These are phyloP conservation scores for Herpotrichia juniperi DNA, from an alignment of 2,329 filamentous ascomycete species.

Conservation along the genomic window DNA sequence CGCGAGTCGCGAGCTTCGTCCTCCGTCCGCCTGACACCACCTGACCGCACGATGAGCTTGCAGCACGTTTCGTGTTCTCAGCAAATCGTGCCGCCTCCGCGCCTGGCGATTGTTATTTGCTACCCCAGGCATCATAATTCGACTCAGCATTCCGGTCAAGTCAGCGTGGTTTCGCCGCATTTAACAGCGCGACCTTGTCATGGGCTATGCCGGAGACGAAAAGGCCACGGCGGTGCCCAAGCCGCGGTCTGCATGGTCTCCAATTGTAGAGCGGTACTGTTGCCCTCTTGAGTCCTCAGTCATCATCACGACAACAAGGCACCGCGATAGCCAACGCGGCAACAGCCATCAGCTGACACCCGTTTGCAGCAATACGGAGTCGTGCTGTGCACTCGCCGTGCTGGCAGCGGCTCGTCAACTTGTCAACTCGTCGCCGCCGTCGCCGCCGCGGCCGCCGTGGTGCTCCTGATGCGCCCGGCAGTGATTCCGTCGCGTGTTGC, in stretches of 20 bases:
- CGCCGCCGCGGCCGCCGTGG: too few relatives aligned
- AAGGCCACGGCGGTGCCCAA: background rate
- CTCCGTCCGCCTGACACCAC: slow-evolving; percentile 11
- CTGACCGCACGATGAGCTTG: slow-evolving; percentile 26
- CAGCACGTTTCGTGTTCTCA: slow-evolving; percentile 34
- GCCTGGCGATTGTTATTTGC: slow-evolving; percentile 35
- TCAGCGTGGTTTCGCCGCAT: slow-evolving; percentile 24
- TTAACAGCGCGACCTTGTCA: slow-evolving; percentile 17
- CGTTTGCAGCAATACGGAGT: background rate
- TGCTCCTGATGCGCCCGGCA: slow-evolving; percentile 23
- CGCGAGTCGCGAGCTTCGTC: slow-evolving; percentile 74
- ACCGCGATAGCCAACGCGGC: background rate
- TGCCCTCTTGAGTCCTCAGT: slow-evolving; percentile 10
- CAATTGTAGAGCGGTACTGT: background rate
- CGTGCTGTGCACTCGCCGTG: slow-evolving; percentile 2
- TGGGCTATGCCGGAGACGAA: slow-evolving; percentile 12
- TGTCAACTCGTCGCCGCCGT: slow-evolving; percentile 5
- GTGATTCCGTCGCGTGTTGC: slow-evolving; percentile 35
- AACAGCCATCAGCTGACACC: slow-evolving; percentile 20
- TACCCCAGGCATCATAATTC: slow-evolving; percentile 27
- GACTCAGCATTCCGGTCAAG: slow-evolving; percentile 7
- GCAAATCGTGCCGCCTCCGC: slow-evolving; percentile 12
- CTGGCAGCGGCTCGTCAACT: background rate
- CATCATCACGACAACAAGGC: slow-evolving; percentile 7
- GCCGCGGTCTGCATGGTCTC: background rate